Evolutionary conservation across 768 basidiomycete genomes (phyloP), one percentile per base, ranked within the genome.

Genomic region (Macrocybe gigantea): DNA sequence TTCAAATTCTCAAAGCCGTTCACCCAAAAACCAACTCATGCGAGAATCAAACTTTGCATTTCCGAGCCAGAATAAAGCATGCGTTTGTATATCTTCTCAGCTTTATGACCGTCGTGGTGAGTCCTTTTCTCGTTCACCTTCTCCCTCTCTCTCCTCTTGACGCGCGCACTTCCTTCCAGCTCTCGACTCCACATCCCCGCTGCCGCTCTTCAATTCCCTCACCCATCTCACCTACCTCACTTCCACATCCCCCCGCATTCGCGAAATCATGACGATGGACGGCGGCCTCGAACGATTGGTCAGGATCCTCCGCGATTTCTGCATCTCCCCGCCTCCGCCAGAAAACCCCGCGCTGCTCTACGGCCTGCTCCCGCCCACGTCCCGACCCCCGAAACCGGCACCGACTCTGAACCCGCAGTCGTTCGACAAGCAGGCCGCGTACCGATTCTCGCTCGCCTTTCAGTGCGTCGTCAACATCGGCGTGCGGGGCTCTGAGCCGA

Each of bases 401-500:
- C 83, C 88, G 0, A 79, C 77, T 1, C 75, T 88, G 36, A 85
- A 85, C 54, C 87, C 87, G 0, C 70, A 72, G 22, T 62, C 73
- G 0, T 90, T 81, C 54, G 90, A 92, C 68, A 88, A 87, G 51
- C 85, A 88, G 56, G 85, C 89, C 30, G 89, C 90, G 0, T 88
- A 89, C 58, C 81, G 90, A 7, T 95, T 96, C 61, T 85, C 86
- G 0, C 80, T 97, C 49, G 95, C 95, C 1, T 94, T 99, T 61
- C 93, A 97, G 61, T 96, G 92, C 59, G 83, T 98, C 39, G 93
- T 94, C 52, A 98, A 99, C 64, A 92, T 97, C 58, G 95, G 95
- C 34, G 94, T 98, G 0, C 73, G 95, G 31, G 95, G 95, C n/a
- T 87, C 81, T 49, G 93, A 98, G 65, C 81, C 82, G 13, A 94